A percentile compares a stretch with the other conserved stretches of the same genome.
These are phyloP conservation scores for Aspergillus indologenus DNA, from an alignment of 495 filamentous ascomycete genomes.

Conservation along the genomic window DNA sequence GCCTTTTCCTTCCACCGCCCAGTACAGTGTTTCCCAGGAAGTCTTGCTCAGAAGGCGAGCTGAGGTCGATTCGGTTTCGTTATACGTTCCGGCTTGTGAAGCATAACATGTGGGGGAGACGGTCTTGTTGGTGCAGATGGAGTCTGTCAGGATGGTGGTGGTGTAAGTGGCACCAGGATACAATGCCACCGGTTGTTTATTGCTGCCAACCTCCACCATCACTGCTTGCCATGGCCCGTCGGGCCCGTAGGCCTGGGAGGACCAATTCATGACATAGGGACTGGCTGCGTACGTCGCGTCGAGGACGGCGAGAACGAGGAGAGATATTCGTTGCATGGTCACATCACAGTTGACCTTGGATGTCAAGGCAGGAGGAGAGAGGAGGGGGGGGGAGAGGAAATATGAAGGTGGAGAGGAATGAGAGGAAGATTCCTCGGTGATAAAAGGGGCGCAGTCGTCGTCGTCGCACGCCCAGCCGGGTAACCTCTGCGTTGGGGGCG, in stretches of 20 bases:
- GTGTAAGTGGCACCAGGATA: slow-evolving; percentile 14
- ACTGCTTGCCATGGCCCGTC: slow-evolving; percentile 22
- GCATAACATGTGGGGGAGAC: slow-evolving; percentile 17
- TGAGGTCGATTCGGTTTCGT: slow-evolving; percentile 6
- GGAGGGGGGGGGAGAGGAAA: not conserved
- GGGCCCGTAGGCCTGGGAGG: slow-evolving; percentile 14
- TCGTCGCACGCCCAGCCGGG: no score
- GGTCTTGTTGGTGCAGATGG: slow-evolving; percentile 13
- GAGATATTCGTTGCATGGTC: not conserved
- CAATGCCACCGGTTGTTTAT: slow-evolving; percentile 10
- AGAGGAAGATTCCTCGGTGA: not conserved
- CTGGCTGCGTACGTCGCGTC: not conserved
- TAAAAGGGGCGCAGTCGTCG: not conserved
- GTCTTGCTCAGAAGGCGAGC: not conserved
- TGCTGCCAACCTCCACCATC: slow-evolving; percentile 11
- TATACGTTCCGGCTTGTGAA: slow-evolving; percentile 9
- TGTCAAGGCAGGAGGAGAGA: not conserved
- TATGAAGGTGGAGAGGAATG: not conserved
- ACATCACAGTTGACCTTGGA: not conserved
- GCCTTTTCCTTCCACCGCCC: slow-evolving; percentile 10
- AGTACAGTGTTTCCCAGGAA: slow-evolving; percentile 12
- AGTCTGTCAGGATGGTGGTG: slow-evolving; percentile 8
- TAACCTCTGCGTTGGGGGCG: not conserved
- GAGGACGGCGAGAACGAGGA: not conserved
- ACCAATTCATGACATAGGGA: slow-evolving; percentile 16